Evolutionary conservation across 2,329 filamentous ascomycete genomes (phyloP).

Genomic region (Paraphoma sp.): DNA sequence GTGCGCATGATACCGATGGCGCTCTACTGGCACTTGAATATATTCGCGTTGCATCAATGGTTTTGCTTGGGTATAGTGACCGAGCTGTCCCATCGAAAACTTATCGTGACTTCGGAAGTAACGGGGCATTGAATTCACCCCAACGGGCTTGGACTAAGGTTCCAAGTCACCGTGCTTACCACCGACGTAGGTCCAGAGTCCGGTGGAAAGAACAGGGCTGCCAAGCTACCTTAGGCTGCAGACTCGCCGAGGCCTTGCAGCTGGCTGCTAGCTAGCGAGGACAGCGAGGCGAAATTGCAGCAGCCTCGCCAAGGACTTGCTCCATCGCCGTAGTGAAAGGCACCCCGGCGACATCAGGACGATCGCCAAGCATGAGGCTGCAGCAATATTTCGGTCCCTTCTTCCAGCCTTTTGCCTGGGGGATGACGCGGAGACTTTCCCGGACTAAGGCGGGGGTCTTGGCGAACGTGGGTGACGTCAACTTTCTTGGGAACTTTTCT

Average conservation of each 20-base stretch:
- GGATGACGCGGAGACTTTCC: not conserved
- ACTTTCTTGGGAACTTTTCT: not conserved
- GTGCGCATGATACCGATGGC: too few species aligned
- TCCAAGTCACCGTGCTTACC: not conserved
- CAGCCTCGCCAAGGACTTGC: not conserved
- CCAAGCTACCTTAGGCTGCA: not conserved
- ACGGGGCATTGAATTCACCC: not conserved
- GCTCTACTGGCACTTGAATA: too few species aligned
- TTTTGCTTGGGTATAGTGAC: too few species aligned
- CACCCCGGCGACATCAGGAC: not conserved
- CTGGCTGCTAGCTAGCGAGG: not conserved
- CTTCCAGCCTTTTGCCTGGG: not conserved
- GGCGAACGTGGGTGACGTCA: conserved; percentile 9
- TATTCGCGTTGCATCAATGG: too few species aligned
- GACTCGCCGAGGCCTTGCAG: not conserved
- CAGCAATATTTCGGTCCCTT: not conserved
- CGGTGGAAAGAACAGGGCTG: not conserved
- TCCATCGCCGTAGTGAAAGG: not conserved
- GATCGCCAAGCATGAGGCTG: conserved; percentile 1
- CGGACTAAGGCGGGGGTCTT: conserved; percentile 1
- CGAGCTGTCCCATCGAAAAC: too few species aligned
- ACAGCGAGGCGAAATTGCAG: not conserved
- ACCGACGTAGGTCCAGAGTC: conserved; percentile 3
- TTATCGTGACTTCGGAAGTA: not conserved
- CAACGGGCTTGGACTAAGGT: not conserved